Evolutionary conservation across 176 grass and related monocot species (phyloP), one percentile per base, ranked within the genome.

Genomic region (Sorghum bicolor): DNA sequence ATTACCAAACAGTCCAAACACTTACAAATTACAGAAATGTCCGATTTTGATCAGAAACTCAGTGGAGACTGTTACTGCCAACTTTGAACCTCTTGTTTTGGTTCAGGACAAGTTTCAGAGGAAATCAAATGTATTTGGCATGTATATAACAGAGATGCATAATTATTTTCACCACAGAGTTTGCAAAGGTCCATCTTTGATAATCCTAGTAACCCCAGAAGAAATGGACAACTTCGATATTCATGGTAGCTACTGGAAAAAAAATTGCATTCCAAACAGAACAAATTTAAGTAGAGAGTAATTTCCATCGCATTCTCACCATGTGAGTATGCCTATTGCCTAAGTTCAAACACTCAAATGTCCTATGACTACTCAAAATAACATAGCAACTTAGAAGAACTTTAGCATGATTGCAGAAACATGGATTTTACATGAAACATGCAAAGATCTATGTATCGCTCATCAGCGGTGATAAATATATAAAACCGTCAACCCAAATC

Each of bases 11-110:
- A 85, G 1, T 32, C 66, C 41, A 24, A 47, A 52, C 19, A 70
- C n/a, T 85, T 55, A 53, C 16, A 70, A 40, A 10, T 81, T 64
- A 64, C 26, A 38, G 67, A 75, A 85, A 75, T 85, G 41, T 15
- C 73, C 25, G 36, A 44, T 72, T 20, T 17, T 77, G 65, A 82
- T 34, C 10, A 72, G 10, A 82, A 84, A 62, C 61, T 82, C 52
- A 67, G 38, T 6, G 34, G 14, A 60, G 25, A 48, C 53, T 19
- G 30, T 58, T 57, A 40, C 33, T n/a, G 14, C 50, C 30, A 66
- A 74, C 0, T 37, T 64, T 67, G 64, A 77, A 76, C 36, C 40
- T 58, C 72, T 72, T 47, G 53, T 10, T 83, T 78, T 67, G 31
- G 15, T 87, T 79, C 10, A 74, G 36, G 45, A 77, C 20, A 78